Evolutionary conservation across 441 rosid genomes (phyloP).

Genomic region (Syzygium syzygioides): DNA sequence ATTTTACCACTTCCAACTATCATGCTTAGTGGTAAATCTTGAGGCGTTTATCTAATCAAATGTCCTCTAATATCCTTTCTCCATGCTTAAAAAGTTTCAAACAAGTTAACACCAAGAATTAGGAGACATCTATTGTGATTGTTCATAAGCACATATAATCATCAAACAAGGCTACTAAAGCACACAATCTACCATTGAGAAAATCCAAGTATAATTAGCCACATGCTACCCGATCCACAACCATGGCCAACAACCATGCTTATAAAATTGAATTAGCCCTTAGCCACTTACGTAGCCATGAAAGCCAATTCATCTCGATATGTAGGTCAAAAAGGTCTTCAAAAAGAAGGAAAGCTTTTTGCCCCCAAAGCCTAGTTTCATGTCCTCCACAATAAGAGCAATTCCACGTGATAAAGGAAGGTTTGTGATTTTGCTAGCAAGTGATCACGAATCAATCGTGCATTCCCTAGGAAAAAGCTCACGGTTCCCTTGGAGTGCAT

Average conservation of each 20-base stretch:
- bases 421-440: not conserved
- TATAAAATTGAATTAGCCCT: not conserved
- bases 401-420: not conserved
- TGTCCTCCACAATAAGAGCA: not conserved
- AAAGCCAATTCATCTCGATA: not conserved
- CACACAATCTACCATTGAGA: not conserved
- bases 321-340: not conserved
- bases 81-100: not conserved
- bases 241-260: not conserved
- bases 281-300: not conserved
- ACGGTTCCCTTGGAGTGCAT: not conserved
- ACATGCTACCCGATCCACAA: not conserved
- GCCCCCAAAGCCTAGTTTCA: not conserved
- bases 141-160: not conserved
- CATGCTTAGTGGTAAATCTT: not conserved
- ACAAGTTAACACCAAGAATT: too few relatives aligned
- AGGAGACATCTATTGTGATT: not conserved
- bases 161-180: not conserved
- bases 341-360: not conserved
- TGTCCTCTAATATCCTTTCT: not conserved
- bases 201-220: not conserved
- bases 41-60: not conserved
- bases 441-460: not conserved
- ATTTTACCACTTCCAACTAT: not conserved
- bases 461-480: not conserved